These are phyloP conservation scores for Salvia hispanica DNA, from an alignment of 257 asterid genomes.

Conservation along the genomic window DNA sequence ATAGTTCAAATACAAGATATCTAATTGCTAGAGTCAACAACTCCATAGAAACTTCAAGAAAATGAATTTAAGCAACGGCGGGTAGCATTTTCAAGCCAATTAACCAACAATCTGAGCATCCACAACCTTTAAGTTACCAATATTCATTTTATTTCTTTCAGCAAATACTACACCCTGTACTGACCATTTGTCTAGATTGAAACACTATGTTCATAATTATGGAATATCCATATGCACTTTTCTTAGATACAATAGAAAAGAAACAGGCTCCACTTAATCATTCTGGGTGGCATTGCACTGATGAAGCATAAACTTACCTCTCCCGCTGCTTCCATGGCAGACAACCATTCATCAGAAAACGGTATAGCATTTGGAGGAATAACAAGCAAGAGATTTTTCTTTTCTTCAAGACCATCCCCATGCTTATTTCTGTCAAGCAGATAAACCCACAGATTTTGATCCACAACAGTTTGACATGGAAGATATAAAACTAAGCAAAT, in stretches of 20 bases:
- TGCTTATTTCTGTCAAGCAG: constrained; percentile 46
- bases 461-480: constrained; percentile 24
- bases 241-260: constrained; percentile 9
- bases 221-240: constrained; percentile 22
- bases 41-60: constrained; percentile 1
- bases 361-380: constrained; percentile 72
- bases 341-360: constrained; percentile 98
- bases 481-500: constrained; percentile 20
- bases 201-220: not conserved
- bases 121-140: constrained; percentile 16
- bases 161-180: constrained; percentile 11
- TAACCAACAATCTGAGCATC: constrained; percentile 20
- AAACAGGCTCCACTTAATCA: not conserved
- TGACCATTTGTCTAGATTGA: constrained; percentile 2
- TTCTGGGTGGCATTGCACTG: constrained; percentile 15
- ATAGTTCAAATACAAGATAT: constrained; percentile 1
- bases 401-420: constrained; percentile 35
- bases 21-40: constrained; percentile 27
- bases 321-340: constrained; percentile 97
- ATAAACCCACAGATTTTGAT: constrained; percentile 20
- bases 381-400: constrained; percentile 34
- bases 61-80: not conserved
- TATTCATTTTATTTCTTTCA: constrained; percentile 18
- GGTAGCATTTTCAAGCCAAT: constrained; percentile 10
- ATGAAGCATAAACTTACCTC: constrained; percentile 58